phyloP scores from a whole-genome alignment of 805 yeast genomes.

The Metschnikowia gelsemii region DNA sequence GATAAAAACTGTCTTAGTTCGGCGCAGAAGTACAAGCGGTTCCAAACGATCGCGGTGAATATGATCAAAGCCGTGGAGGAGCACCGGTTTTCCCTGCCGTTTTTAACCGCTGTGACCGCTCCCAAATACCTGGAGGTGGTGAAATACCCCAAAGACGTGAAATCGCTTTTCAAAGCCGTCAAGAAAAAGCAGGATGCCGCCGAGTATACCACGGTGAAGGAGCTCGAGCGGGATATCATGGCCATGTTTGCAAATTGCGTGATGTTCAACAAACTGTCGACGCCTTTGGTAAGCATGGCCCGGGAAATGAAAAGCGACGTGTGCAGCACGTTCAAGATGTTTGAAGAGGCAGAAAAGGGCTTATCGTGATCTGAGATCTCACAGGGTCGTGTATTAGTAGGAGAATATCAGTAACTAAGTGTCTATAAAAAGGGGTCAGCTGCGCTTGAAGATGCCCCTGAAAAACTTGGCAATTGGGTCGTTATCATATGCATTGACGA shows the following conservation, averaged over 20 bases:
- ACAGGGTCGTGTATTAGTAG: background rate
- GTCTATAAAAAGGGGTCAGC: background rate
- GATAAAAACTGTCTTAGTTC: conserved; percentile 1
- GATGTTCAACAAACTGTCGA: conserved; percentile 71
- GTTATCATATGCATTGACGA: conserved; percentile 20
- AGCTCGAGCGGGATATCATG: conserved; percentile 66
- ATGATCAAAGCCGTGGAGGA: conserved; percentile 64
- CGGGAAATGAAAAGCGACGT: conserved; percentile 71
- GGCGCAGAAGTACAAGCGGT: conserved; percentile 41
- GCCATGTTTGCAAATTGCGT: conserved; percentile 82
- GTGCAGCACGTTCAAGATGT: conserved; percentile 52
- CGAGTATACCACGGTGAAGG: conserved; percentile 52
- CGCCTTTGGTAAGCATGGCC: conserved; percentile 61
- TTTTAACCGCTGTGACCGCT: conserved; percentile 71
- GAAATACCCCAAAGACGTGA: conserved; percentile 64
- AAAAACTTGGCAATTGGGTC: conserved; percentile 21
- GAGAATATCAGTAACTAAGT: too few species aligned
- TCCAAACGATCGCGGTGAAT: conserved; percentile 61
- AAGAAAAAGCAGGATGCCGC: conserved; percentile 41
- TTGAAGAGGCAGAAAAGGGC: conserved; percentile 51
- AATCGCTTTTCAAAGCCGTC: conserved; percentile 56
- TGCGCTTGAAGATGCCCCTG: conserved; percentile 13
- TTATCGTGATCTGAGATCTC: background rate
- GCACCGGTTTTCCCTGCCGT: conserved; percentile 71
- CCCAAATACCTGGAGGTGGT: conserved; percentile 65